phyloP scores from a whole-genome alignment of 106 monocot genomes.

The Narthecium ossifragum region DNA sequence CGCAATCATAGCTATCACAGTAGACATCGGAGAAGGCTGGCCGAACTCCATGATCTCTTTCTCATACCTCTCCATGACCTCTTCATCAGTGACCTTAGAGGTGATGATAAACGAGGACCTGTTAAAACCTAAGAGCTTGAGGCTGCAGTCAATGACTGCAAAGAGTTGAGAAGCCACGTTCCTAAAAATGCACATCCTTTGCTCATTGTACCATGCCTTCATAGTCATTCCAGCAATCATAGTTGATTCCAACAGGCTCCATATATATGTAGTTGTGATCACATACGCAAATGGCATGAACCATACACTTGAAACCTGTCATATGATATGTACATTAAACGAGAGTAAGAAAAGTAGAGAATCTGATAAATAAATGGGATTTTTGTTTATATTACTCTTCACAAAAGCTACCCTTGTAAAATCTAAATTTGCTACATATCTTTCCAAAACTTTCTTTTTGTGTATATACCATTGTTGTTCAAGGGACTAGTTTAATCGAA shows the following conservation, averaged over 20 bases:
- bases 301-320: conserved; percentile 38
- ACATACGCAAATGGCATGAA: conserved; percentile 46
- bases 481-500: too few relatives aligned
- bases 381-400: too few relatives aligned
- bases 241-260: conserved; percentile 29
- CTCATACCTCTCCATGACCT: conserved; percentile 27
- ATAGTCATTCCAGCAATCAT: conserved; percentile 11
- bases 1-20: conserved; percentile 4
- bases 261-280: conserved; percentile 7
- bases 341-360: too few relatives aligned
- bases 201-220: conserved; percentile 44
- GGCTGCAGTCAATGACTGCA: conserved; percentile 19
- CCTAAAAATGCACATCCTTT: conserved; percentile 28
- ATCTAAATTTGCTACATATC: too few relatives aligned
- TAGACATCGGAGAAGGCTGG: conserved; percentile 14
- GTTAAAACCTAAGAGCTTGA: conserved; percentile 6
- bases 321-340: too few relatives aligned
- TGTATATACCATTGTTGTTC: too few relatives aligned
- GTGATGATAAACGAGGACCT: conserved; percentile 25
- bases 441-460: too few relatives aligned
- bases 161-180: conserved; percentile 26
- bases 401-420: too few relatives aligned
- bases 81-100: conserved; percentile 21
- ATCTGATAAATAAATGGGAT: too few relatives aligned
- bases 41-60: conserved; percentile 42